Base-by-base conservation (phyloP, 2,329 filamentous ascomycete genomes). In the Colletotrichum tofieldiae region DNA sequence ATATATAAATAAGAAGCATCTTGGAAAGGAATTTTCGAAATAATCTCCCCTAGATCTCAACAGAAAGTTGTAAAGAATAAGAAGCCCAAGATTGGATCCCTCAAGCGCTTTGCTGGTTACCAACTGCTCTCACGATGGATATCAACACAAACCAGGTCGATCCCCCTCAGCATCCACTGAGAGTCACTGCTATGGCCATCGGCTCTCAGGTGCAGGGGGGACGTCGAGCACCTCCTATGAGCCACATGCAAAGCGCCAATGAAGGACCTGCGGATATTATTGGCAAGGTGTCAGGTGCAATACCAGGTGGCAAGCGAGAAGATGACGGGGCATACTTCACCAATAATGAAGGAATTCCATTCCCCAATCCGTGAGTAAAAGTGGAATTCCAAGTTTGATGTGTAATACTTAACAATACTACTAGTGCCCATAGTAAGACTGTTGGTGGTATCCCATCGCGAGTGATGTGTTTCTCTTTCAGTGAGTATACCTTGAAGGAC, bases 251-350 rank as follows among this genome's bases (percentile, higher is more conserved):
- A 77, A 82, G 80, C 61, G 81, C 85, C 59, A 88, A 89, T 69
- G 85, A 88, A 67, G 87, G 87, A 0, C 86, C 87, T 12, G 86
- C 85, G 26, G 84, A 86, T 72, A 86, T 88, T 49, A 85, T 85
- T 54, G 84, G 84, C 3, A 88, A 87, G 76, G 82, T 89, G 1
- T 85, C 86, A 1, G 86, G 87, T 16, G 79, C 83, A 18, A 79
- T 82, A 1, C 74, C 80, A 7, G 84, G 82, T 12, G 85, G 86
- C 8, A 87, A 85, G 76, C 79, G 85, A 18, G 81, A 81, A 23
- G 87, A 89, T 72, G 85, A 88, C 70, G 83, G 81, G 0, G 79
- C 83, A 0, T 89, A 88, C 77, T 88, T 88, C 75, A 89, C 86
- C 56, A 88, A 86, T 75, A 88, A 88, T 62, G 87, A 89, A 71